Percentiles rank a stretch among this genome's conserved stretches.
These are phyloP conservation scores for Xylaria bambusicola DNA, from an alignment of 495 filamentous ascomycete genomes.

Conservation along the genomic window DNA sequence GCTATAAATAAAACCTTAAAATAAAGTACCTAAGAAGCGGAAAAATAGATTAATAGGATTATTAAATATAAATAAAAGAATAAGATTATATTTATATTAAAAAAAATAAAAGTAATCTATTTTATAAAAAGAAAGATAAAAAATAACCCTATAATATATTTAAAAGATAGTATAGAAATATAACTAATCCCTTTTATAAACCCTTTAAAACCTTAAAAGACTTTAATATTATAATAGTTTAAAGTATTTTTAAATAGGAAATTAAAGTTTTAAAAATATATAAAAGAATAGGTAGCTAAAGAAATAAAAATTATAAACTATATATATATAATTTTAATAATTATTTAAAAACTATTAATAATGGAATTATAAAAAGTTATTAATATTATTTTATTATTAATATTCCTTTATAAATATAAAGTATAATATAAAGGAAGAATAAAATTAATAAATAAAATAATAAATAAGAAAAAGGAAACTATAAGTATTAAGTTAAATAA, in stretches of 20 bases:
- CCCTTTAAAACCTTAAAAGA: not conserved
- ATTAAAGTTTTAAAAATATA: not conserved
- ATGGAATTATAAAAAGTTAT: not conserved
- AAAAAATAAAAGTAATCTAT: constrained; percentile 1
- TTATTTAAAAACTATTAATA: not conserved
- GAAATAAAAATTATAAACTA: not conserved
- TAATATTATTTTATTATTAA: not conserved
- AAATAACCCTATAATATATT: not conserved
- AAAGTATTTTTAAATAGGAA: not conserved
- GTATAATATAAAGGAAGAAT: no score
- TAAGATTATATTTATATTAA: not conserved
- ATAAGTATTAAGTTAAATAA: no score
- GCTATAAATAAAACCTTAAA: not conserved
- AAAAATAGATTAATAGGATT: constrained; percentile 1
- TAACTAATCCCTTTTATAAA: not conserved
- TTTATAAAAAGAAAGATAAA: not conserved
- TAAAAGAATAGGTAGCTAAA: not conserved
- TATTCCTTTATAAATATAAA: not conserved
- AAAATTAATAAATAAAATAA: no score
- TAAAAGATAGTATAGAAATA: not conserved
- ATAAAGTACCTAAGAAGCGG: not conserved
- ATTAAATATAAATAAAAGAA: constrained; percentile 7
- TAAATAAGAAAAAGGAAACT: no score
- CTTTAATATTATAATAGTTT: constrained; percentile 2
- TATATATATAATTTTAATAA: not conserved